Evolutionary conservation across 2,329 filamentous ascomycete species (phyloP).

Genomic region (Colletotrichum liaoningense): DNA sequence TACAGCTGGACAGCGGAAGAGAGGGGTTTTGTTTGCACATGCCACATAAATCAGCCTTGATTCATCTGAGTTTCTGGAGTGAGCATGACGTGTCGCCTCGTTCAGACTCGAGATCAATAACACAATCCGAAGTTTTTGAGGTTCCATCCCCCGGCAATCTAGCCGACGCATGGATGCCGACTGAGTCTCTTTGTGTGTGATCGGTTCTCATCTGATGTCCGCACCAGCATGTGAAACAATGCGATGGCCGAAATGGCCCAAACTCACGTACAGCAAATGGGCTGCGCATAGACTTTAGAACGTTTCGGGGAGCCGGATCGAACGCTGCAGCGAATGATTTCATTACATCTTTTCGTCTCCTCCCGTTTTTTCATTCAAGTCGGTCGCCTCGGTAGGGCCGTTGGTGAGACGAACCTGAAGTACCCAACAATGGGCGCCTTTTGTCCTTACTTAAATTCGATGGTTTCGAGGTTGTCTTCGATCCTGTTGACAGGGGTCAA

Average conservation of each 20-base stretch:
- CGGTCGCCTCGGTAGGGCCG: not conserved
- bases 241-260: constrained; percentile 16
- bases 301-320: constrained; percentile 6
- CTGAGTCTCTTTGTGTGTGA: constrained; percentile 21
- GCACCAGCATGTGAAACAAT: constrained; percentile 26
- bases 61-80: not conserved
- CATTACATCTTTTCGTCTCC: not conserved
- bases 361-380: not conserved
- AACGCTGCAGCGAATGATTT: constrained; percentile 11
- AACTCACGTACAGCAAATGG: constrained; percentile 12
- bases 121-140: constrained; percentile 22
- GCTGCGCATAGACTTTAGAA: not conserved
- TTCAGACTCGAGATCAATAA: not conserved
- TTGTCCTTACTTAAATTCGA: not conserved
- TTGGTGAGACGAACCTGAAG: constrained; percentile 24
- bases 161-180: constrained; percentile 27
- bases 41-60: not conserved
- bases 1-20: not conserved
- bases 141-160: constrained; percentile 22
- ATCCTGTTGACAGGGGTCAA: not conserved
- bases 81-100: constrained; percentile 28
- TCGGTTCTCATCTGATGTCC: constrained; percentile 27
- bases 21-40: constrained; percentile 29
- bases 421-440: not conserved
- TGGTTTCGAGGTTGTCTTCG: not conserved